Base-by-base conservation (phyloP, 345 rosid species). In the Eucalyptus victrix region DNA sequence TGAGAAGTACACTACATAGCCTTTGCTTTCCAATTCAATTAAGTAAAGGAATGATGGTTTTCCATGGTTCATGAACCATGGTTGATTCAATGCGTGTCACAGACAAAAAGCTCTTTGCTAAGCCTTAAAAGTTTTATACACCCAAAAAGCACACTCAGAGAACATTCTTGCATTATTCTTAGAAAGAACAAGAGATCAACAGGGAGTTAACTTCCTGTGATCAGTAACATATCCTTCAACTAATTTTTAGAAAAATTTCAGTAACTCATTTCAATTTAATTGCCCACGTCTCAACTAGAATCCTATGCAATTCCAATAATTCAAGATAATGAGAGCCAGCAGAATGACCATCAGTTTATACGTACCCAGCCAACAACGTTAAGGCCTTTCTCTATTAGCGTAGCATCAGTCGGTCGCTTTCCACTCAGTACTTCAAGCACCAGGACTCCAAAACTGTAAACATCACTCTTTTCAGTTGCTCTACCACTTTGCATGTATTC, bases 361-460 rank as follows among this genome's bases (percentile, higher is more conserved):
- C 97, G 19, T 95, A 98, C 99, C 99, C 99, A 98, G 72, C 99
- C 99, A 92, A 98, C 99, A 92, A 98, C 93, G 89, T 98, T 98
- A 90, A 97, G 95, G 91, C 99, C 99, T 93, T 96, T 98, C 93
- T 98, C 99, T 24, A 97, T 98, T 93, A 97, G 97, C 15, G 97
- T 94, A 86, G 99, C 98, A 93, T 98, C 99, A 32, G 99, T 96
- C 7, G 99, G 99, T 88, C 98, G 95, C 93, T 97, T 98, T 89
- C 99, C 98, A 89, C 99, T 97, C 92, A 98, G 90, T 37, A 98
- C 93, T 94, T 98, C 99, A 60, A 98, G 99, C 93, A 96, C 95
- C 88, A 98, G 90, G 88, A 96, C 99, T 72, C 99, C 99, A 85
- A 98, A 98, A 91, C 99, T 98, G 89, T 97, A 97, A 45, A 97